Percentiles rank a stretch among this genome's conserved stretches.
Evolutionary conservation across 768 basidiomycete species (phyloP).

Genomic region (Suillus subaureus): DNA sequence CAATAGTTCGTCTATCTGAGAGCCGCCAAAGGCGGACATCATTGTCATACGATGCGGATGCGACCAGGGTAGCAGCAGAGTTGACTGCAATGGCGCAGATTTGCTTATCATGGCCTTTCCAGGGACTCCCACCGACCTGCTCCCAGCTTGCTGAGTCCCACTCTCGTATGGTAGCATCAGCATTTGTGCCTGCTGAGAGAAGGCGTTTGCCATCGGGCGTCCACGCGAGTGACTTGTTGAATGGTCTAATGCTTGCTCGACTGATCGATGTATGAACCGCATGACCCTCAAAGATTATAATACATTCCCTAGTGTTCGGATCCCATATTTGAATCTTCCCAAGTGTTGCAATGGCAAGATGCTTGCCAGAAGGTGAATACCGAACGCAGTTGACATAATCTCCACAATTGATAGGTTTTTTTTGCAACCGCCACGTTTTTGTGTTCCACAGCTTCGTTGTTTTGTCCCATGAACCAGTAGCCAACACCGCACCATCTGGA

Average conservation of each 20-base stretch:
- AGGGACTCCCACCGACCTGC: not conserved
- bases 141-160: not conserved
- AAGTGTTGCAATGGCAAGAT: not conserved
- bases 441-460: not conserved
- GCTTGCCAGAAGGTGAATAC: not conserved
- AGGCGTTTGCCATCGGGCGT: not conserved
- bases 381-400: not conserved
- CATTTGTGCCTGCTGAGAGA: not conserved
- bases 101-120: not conserved
- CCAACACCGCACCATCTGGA: not conserved
- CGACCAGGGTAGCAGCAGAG: not conserved
- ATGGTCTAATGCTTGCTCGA: not conserved
- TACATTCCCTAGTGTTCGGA: not conserved
- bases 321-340: conserved; percentile 1
- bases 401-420: not conserved
- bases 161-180: not conserved
- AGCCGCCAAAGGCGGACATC: not conserved
- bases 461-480: not conserved
- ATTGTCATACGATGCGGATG: not conserved
- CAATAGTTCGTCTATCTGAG: not conserved
- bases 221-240: conserved; percentile 1
- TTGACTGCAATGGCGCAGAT: not conserved
- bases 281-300: not conserved
- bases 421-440: not conserved
- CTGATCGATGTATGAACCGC: not conserved